Evolutionary conservation across 2,329 filamentous ascomycete species (phyloP).

Genomic region (Claviceps spartinae): DNA sequence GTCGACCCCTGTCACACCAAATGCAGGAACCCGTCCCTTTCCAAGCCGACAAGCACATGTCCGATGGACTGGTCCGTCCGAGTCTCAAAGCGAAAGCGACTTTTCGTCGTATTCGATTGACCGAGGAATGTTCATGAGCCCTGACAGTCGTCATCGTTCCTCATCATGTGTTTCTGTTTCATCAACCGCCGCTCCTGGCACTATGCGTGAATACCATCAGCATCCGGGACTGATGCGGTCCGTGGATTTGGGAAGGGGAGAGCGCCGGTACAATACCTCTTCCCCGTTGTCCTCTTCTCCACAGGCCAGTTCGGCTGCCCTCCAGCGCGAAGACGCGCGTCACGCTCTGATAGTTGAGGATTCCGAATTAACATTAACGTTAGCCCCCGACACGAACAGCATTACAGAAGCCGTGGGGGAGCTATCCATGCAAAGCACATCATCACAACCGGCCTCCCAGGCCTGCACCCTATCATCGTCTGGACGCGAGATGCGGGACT

Average conservation of each 20-base stretch:
- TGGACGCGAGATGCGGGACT: slow-evolving; percentile 19
- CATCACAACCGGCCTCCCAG: slow-evolving; percentile 9
- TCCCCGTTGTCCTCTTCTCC: slow-evolving; percentile 26
- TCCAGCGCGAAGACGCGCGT: slow-evolving; percentile 31
- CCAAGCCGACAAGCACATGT: slow-evolving; percentile 21
- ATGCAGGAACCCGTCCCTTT: slow-evolving; percentile 19
- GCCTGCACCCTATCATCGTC: slow-evolving; percentile 36
- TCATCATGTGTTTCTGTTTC: slow-evolving; percentile 39
- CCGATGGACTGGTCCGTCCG: slow-evolving; percentile 28
- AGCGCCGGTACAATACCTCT: slow-evolving; percentile 17
- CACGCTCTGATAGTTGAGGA: slow-evolving; percentile 6
- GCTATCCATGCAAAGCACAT: not conserved
- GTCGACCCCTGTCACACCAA: slow-evolving; percentile 23
- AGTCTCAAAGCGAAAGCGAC: slow-evolving; percentile 28
- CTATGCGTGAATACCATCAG: slow-evolving; percentile 30
- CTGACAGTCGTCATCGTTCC: slow-evolving; percentile 52
- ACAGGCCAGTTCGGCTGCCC: slow-evolving; percentile 18
- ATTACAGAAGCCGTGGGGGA: not conserved
- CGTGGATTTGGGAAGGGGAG: slow-evolving; percentile 22
- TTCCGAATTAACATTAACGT: not conserved
- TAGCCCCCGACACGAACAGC: not conserved
- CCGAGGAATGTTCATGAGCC: slow-evolving; percentile 41
- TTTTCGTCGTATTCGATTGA: slow-evolving; percentile 51
- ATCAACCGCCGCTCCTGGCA: slow-evolving; percentile 44
- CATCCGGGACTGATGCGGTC: slow-evolving; percentile 34